A percentile compares a stretch with the other conserved stretches of the same genome.
Conservation (phyloP, 2,329 filamentous ascomycete species). For the Fonsecaea multimorphosa region DNA sequence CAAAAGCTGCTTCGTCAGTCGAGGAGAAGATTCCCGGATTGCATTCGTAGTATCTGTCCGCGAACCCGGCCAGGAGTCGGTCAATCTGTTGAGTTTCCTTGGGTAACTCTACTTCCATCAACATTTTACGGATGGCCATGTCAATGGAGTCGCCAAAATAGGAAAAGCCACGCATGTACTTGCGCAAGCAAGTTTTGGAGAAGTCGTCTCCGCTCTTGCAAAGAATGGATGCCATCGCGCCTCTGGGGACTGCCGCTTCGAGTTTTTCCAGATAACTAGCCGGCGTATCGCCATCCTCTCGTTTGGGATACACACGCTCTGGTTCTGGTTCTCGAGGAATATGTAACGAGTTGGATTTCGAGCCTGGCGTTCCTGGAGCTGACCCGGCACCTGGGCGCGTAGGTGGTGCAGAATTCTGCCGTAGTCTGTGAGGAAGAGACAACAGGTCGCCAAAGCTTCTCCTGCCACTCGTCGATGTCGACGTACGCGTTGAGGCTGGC, state of each 20-base stretch:
- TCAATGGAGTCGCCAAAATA: conserved; percentile 98
- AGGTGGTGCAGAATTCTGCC: conserved; percentile 78
- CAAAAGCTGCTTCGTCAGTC: conserved; percentile 91
- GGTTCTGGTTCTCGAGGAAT: conserved; percentile 69
- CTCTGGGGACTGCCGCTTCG: conserved; percentile 78
- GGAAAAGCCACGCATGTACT: conserved; percentile 92
- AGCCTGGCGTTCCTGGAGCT: conserved; percentile 70
- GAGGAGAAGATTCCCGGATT: conserved; percentile 85
- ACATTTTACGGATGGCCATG: conserved; percentile 92
- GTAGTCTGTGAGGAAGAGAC: conserved; percentile 73
- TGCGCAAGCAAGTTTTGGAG: conserved; percentile 79
- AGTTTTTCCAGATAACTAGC: conserved; percentile 85
- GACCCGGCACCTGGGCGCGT: conserved; percentile 68
- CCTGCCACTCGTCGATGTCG: conserved; percentile 81
- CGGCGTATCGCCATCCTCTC: conserved; percentile 85
- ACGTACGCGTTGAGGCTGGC: conserved; percentile 67
- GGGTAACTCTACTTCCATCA: conserved; percentile 95
- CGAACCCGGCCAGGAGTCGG: conserved; percentile 89
- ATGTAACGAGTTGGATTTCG: conserved; percentile 83
- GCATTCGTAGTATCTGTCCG: conserved; percentile 96
- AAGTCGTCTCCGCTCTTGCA: conserved; percentile 88
- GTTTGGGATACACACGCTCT: conserved; percentile 72
- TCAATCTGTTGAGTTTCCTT: conserved; percentile 99
- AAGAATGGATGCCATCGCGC: conserved; percentile 81
- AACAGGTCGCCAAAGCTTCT: conserved; percentile 94